Percentiles rank a stretch among this genome's conserved stretches.
Evolutionary conservation across 352 stramenopile genomes (phyloP).

Genomic region (Phytophthora litchii): DNA sequence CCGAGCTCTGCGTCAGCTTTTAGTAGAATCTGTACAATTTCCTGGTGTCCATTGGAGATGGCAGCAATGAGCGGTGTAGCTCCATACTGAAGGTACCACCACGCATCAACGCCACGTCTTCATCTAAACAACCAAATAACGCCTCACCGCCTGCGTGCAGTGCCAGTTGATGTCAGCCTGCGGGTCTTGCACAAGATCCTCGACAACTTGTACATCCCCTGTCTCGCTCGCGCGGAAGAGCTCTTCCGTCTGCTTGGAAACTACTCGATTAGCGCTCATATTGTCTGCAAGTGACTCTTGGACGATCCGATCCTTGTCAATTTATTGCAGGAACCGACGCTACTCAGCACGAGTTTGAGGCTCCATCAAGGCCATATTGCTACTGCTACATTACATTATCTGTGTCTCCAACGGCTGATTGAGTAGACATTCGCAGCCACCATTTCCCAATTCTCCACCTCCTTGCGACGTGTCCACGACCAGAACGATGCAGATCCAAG

Average conservation of each 20-base stretch:
- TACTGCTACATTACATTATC: neutral
- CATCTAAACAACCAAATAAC: neutral
- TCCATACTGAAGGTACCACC: conserved; percentile 52
- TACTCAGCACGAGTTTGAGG: neutral
- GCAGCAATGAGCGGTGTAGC: conserved; percentile 72
- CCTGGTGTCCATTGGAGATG: conserved; percentile 63
- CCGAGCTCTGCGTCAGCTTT: conserved; percentile 64
- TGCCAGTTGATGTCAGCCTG: conserved; percentile 78
- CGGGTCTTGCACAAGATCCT: conserved; percentile 48
- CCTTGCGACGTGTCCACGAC: neutral
- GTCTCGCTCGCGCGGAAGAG: conserved; percentile 65
- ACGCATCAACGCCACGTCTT: conserved; percentile 4
- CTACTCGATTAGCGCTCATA: conserved; percentile 75
- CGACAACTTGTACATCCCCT: conserved; percentile 54
- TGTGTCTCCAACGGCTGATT: neutral
- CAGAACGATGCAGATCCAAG: conserved; percentile 15
- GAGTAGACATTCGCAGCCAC: neutral
- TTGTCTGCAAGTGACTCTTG: neutral
- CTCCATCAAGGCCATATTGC: neutral
- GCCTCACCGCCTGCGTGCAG: conserved; percentile 55
- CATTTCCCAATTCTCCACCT: conserved; percentile 23
- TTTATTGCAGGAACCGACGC: neutral
- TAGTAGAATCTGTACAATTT: conserved; percentile 62
- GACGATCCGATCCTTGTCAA: neutral
- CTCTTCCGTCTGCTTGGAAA: conserved; percentile 60